Evolutionary conservation across 805 yeast species (phyloP).

Genomic region (Ascoidea rubescens): DNA sequence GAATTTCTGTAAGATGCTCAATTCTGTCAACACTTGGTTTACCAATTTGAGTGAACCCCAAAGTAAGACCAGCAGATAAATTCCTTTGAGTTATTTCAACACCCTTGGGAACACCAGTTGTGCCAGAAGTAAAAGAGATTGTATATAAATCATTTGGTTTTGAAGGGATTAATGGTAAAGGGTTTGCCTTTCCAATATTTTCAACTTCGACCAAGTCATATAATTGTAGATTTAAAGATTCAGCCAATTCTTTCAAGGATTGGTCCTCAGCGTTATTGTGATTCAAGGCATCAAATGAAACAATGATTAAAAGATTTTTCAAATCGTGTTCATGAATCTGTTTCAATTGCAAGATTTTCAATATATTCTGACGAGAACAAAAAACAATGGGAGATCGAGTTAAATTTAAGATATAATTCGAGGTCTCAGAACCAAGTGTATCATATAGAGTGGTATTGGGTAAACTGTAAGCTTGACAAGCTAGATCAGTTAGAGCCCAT

Average conservation of each 20-base stretch:
- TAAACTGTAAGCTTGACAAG: conserved; percentile 35
- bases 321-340: conserved; percentile 13
- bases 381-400: conserved; percentile 41
- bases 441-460: conserved; percentile 29
- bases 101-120: conserved; percentile 76
- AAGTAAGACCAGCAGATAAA: conserved; percentile 24
- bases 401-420: conserved; percentile 34
- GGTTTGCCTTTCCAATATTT: conserved; percentile 22
- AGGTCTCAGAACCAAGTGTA: conserved; percentile 31
- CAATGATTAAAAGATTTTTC: conserved; percentile 7
- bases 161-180: conserved; percentile 27
- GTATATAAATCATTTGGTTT: conserved; percentile 37
- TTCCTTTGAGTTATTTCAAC: conserved; percentile 50
- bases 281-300: conserved; percentile 10
- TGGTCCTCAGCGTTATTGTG: conserved; percentile 1
- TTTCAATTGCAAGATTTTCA: conserved; percentile 25
- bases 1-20: not conserved
- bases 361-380: conserved; percentile 28
- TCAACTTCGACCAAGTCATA: conserved; percentile 18
- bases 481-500: conserved; percentile 46
- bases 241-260: not conserved
- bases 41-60: conserved; percentile 16
- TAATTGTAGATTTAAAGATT: conserved; percentile 18
- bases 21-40: conserved; percentile 12
- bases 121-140: conserved; percentile 61